These are phyloP conservation scores for Phytophthora sp. DNA, from an alignment of 352 stramenopile species.

Conservation along the genomic window DNA sequence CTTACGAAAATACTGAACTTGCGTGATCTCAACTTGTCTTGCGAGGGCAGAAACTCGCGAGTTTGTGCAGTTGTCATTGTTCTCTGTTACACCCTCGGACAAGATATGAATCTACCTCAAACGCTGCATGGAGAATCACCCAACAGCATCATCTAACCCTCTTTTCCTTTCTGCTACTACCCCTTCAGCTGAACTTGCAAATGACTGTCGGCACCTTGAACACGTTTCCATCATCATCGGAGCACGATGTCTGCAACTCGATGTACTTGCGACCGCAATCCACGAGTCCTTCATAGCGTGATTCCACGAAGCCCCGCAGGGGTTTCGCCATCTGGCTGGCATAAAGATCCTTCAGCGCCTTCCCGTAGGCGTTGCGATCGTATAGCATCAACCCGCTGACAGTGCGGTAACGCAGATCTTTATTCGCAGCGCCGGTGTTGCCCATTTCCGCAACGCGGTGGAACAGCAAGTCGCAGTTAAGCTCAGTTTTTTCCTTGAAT, in stretches of 20 bases:
- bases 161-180: slow-evolving; percentile 4
- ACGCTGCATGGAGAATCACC: slow-evolving; percentile 7
- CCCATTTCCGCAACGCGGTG: slow-evolving; percentile 78
- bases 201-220: slow-evolving; percentile 89
- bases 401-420: slow-evolving; percentile 65
- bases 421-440: slow-evolving; percentile 54
- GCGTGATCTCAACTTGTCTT: not conserved
- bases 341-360: slow-evolving; percentile 79
- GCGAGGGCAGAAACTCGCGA: slow-evolving; percentile 2
- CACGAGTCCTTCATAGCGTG: slow-evolving; percentile 82
- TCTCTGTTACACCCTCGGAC: slow-evolving; percentile 21
- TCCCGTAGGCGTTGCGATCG: slow-evolving; percentile 81
- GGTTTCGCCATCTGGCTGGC: slow-evolving; percentile 58
- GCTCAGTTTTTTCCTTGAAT: slow-evolving; percentile 74
- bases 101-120: no score
- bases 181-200: slow-evolving; percentile 76
- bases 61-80: slow-evolving; percentile 12
- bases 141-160: slow-evolving; percentile 5
- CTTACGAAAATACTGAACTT: no score
- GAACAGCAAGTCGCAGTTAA: slow-evolving; percentile 87
- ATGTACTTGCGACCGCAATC: slow-evolving; percentile 87
- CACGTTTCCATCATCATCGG: slow-evolving; percentile 80
- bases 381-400: slow-evolving; percentile 89
- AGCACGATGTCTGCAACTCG: slow-evolving; percentile 84
- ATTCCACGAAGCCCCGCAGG: slow-evolving; percentile 72